A percentile compares a stretch with the other conserved stretches of the same genome.
Conservation (phyloP, 371 early-diverging fungal species). For the Syncephalastrum monosporum region DNA sequence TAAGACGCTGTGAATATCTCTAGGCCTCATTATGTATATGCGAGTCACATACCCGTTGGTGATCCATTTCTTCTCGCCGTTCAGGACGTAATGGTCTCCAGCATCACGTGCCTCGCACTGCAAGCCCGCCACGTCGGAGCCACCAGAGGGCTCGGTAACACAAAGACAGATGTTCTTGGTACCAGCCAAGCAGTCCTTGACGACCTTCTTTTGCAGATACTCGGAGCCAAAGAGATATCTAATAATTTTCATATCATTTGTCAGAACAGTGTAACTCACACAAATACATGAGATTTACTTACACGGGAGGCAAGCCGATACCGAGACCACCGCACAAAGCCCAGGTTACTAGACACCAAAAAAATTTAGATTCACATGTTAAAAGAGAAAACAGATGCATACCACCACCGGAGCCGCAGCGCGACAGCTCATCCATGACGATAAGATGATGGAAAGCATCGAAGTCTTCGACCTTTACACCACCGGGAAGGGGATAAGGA, state of each 20-base stretch:
- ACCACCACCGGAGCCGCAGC: conserved; percentile 82
- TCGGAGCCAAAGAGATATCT: conserved; percentile 52
- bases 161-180: conserved; percentile 60
- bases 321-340: conserved; percentile 52
- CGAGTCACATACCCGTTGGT: conserved; percentile 62
- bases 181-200: conserved; percentile 55
- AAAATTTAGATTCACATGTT: background rate
- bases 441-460: conserved; percentile 82
- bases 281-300: too few species aligned
- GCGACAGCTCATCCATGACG: conserved; percentile 73
- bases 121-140: conserved; percentile 82
- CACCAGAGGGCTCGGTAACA: conserved; percentile 62
- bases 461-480: conserved; percentile 53
- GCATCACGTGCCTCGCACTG: conserved; percentile 66
- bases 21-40: background rate
- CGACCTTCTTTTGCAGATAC: conserved; percentile 58
- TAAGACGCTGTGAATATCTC: background rate
- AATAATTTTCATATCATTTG: conserved; percentile 6
- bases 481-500: conserved; percentile 37
- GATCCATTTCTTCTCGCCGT: conserved; percentile 86
- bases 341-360: conserved; percentile 20
- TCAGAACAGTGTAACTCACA: too few species aligned
- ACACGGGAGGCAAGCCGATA: conserved; percentile 67
- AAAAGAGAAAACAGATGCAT: background rate
- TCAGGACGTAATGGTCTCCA: conserved; percentile 57